A percentile compares a stretch with the other conserved stretches of the same genome.
phyloP scores from a whole-genome alignment of 148 eudicot species.

The Vaccinium macrocarpon region DNA sequence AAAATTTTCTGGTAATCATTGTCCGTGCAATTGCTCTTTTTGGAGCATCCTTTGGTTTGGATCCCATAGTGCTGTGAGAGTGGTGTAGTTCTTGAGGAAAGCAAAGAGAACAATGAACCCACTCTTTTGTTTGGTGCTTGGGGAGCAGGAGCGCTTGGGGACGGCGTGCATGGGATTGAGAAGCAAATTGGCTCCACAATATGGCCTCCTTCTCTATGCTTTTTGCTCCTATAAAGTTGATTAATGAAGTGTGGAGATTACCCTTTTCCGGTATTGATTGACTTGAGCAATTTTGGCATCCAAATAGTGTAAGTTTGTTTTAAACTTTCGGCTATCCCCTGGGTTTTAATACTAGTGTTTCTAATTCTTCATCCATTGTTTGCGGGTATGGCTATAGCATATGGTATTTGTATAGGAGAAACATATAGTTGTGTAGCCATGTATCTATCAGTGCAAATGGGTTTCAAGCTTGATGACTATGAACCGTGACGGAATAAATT shows the following conservation, averaged over 20 bases:
- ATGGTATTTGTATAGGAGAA: too few species aligned
- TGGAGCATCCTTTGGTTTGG: neutral
- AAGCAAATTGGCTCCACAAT: neutral
- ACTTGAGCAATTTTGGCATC: too few species aligned
- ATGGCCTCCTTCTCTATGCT: neutral
- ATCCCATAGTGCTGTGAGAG: neutral
- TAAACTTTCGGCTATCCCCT: too few species aligned
- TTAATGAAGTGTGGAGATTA: neutral
- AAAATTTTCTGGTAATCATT: neutral
- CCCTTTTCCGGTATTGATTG: neutral
- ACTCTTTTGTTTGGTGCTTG: neutral
- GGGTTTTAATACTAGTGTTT: too few species aligned
- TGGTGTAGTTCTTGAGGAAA: neutral
- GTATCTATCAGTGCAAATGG: too few species aligned
- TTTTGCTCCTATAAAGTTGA: neutral
- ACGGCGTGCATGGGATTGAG: neutral
- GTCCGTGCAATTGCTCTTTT: neutral
- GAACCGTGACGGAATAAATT: too few species aligned
- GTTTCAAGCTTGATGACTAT: too few species aligned
- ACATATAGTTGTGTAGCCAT: too few species aligned
- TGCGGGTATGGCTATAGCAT: too few species aligned
- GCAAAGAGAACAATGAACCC: neutral
- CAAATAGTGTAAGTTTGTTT: too few species aligned
- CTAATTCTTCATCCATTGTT: too few species aligned
- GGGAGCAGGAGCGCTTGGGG: neutral